Percentiles rank a stretch among this genome's conserved stretches.
Conservation (phyloP, 345 rosid species). For the Hibiscus trionum region DNA sequence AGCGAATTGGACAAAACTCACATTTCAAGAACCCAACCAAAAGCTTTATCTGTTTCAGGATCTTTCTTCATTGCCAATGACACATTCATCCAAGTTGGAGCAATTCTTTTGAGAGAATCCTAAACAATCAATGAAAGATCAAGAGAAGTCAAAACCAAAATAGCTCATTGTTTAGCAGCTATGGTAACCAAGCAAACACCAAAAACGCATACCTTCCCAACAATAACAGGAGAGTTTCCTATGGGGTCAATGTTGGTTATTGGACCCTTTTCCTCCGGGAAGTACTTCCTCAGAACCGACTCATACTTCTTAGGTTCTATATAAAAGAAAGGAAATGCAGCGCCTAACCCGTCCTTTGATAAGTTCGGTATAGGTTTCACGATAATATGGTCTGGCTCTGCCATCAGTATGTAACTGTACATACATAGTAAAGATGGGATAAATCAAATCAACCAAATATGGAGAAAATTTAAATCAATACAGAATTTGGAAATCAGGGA, state of each 20-base stretch:
- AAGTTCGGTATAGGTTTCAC: neutral
- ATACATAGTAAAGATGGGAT: conserved; percentile 10
- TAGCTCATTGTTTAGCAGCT: neutral
- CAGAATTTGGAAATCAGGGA: conserved; percentile 1
- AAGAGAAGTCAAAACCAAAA: conserved; percentile 4
- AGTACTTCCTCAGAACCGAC: conserved; percentile 44
- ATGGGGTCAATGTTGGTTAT: conserved; percentile 79
- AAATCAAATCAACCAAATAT: conserved; percentile 7
- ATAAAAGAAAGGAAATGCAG: neutral
- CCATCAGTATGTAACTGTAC: conserved; percentile 75
- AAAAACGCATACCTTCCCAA: conserved; percentile 58
- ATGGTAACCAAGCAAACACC: neutral
- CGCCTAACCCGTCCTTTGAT: neutral
- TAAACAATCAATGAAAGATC: conserved; percentile 15
- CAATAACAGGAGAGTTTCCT: conserved; percentile 94
- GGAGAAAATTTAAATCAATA: conserved; percentile 10
- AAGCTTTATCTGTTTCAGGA: conserved; percentile 89
- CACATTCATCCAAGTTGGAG: conserved; percentile 98
- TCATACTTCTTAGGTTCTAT: neutral
- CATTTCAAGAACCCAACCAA: conserved; percentile 99
- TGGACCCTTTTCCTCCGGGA: conserved; percentile 73
- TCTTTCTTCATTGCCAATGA: conserved; percentile 13
- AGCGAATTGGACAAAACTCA: conserved; percentile 20
- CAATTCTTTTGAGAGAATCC: conserved; percentile 84
- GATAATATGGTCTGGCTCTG: neutral